These are phyloP conservation scores for Nannochloris sp. DNA, from an alignment of 139 green algal species.

Conservation along the genomic window DNA sequence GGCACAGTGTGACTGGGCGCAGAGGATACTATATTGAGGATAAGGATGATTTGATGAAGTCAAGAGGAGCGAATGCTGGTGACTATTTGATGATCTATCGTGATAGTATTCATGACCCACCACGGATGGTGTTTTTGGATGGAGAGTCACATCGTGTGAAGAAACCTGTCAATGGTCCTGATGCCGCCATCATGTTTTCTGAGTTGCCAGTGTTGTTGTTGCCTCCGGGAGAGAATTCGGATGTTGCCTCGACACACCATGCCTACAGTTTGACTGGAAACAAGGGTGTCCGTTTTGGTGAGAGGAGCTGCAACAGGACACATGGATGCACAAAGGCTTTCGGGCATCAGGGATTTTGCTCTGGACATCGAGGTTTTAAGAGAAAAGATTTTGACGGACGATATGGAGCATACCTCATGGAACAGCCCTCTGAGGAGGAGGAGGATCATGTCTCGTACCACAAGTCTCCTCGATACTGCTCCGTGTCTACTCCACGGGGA, in stretches of 20 bases:
- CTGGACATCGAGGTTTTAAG: slow-evolving; percentile 39
- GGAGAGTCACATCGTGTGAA: not conserved
- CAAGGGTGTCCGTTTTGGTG: not conserved
- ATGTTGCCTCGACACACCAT: not conserved
- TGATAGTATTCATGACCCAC: slow-evolving; percentile 4
- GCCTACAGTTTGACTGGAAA: not conserved
- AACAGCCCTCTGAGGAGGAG: not conserved
- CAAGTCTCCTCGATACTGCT: too few species aligned
- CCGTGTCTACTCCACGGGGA: not conserved
- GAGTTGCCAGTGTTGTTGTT: slow-evolving; percentile 21
- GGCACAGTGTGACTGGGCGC: slow-evolving; percentile 21
- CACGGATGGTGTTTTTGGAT: slow-evolving; percentile 10
- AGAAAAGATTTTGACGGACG: slow-evolving; percentile 9
- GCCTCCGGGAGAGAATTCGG: not conserved
- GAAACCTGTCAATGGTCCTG: not conserved
- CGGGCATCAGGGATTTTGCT: slow-evolving; percentile 43
- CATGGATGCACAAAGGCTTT: slow-evolving; percentile 31
- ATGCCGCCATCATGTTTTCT: slow-evolving; percentile 9
- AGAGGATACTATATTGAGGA: slow-evolving; percentile 35
- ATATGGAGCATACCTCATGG: slow-evolving; percentile 12
- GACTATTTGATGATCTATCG: slow-evolving; percentile 27
- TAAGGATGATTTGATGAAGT: slow-evolving; percentile 8
- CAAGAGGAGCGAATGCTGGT: slow-evolving; percentile 8
- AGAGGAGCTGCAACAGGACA: slow-evolving; percentile 21
- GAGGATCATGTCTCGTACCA: too few species aligned